phyloP scores from a whole-genome alignment of 805 yeast species.

The Candida namnaoensis region DNA sequence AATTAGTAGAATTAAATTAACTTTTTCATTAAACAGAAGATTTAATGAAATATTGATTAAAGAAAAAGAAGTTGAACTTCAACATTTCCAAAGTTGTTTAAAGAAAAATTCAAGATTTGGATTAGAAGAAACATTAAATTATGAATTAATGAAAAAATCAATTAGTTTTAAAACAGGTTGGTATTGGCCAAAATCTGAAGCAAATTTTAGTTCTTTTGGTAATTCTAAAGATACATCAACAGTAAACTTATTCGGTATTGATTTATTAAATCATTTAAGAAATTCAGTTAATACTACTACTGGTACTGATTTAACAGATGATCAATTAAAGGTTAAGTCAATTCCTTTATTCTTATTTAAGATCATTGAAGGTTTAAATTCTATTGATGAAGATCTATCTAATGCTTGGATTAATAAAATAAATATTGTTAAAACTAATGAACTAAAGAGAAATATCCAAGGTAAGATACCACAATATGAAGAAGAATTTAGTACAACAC shows the following conservation, averaged over 20 bases:
- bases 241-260: constrained; percentile 12
- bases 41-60: constrained; percentile 5
- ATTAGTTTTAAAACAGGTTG: constrained; percentile 7
- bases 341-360: constrained; percentile 11
- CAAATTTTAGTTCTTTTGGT: constrained; percentile 2
- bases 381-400: constrained; percentile 2
- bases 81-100: background rate
- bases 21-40: constrained; percentile 4
- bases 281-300: background rate
- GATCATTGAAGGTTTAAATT: constrained; percentile 3
- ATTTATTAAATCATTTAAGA: constrained; percentile 11
- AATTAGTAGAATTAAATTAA: constrained; percentile 8
- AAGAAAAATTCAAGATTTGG: background rate
- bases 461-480: background rate
- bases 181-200: constrained; percentile 17
- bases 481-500: background rate
- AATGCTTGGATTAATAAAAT: constrained; percentile 9
- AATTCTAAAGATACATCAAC: background rate
- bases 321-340: constrained; percentile 5
- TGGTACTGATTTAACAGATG: background rate
- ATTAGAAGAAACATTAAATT: constrained; percentile 2
- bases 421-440: constrained; percentile 9
- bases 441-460: constrained; percentile 4
- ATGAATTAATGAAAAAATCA: constrained; percentile 4
- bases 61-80: constrained; percentile 1